These are phyloP conservation scores for Candida ovalis DNA, from an alignment of 805 yeast species.

Conservation along the genomic window DNA sequence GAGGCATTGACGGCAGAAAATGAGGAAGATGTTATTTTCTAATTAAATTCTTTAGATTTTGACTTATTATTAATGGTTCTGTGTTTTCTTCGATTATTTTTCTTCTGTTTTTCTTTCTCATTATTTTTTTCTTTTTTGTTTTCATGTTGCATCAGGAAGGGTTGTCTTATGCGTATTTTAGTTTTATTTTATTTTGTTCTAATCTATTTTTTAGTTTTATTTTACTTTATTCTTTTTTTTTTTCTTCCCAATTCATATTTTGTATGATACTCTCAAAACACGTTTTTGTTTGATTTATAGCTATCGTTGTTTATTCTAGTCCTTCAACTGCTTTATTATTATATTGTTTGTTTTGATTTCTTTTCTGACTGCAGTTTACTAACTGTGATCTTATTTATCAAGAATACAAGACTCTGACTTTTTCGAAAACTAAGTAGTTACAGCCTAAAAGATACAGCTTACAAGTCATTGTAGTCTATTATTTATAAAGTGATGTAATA, in stretches of 20 bases:
- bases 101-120: not conserved
- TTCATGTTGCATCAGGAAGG: not conserved
- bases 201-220: not conserved
- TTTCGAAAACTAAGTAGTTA: too few relatives aligned
- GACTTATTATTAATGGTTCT: not conserved
- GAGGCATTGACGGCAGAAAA: conserved; percentile 29
- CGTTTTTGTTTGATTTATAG: too few relatives aligned
- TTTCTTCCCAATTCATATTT: not conserved
- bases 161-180: not conserved
- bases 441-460: too few relatives aligned
- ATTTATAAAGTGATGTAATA: too few relatives aligned
- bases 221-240: not conserved
- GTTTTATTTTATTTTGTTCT: not conserved
- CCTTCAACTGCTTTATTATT: too few relatives aligned
- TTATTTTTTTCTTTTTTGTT: not conserved
- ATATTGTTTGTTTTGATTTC: too few relatives aligned
- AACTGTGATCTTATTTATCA: too few relatives aligned
- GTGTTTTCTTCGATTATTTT: not conserved
- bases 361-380: too few relatives aligned
- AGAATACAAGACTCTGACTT: too few relatives aligned
- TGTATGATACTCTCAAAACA: not conserved
- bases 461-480: too few relatives aligned
- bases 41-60: conserved; percentile 1
- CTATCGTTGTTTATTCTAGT: too few relatives aligned
- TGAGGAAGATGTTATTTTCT: conserved; percentile 38